phyloP scores from a whole-genome alignment of 257 asterid species.

The Solanum lignicaule region DNA sequence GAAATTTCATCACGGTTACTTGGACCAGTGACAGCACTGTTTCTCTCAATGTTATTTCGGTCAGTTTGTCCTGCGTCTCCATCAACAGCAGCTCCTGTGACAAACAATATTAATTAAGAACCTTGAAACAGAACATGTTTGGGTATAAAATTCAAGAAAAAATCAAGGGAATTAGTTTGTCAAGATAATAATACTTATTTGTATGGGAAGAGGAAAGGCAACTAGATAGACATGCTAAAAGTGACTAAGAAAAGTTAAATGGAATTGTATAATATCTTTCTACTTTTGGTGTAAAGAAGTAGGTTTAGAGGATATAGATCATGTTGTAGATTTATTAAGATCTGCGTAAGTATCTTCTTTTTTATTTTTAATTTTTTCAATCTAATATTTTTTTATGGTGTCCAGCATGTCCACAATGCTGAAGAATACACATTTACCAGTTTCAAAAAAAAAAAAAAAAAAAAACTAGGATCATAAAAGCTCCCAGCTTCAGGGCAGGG shows the following conservation, averaged over 20 bases:
- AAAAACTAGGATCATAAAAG: not conserved
- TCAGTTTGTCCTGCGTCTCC: constrained; percentile 45
- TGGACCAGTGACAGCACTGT: constrained; percentile 28
- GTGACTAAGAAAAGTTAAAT: not conserved
- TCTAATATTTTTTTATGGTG: not conserved
- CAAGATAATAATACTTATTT: not conserved
- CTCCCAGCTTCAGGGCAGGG: not conserved
- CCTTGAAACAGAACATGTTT: not conserved
- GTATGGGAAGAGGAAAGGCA: not conserved
- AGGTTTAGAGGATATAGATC: not conserved
- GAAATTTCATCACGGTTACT: constrained; percentile 41
- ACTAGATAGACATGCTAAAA: not conserved
- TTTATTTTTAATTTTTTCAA: too few relatives aligned
- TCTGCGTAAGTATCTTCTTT: not conserved
- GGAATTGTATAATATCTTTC: not conserved
- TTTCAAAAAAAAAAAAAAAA: too few relatives aligned
- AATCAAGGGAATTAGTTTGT: not conserved
- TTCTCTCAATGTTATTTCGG: constrained; percentile 28
- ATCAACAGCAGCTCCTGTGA: constrained; percentile 30
- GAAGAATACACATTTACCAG: not conserved
- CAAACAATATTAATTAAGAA: not conserved
- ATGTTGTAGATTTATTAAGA: not conserved
- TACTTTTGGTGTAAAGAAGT: not conserved
- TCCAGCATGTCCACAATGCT: not conserved
- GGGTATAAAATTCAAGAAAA: not conserved